phyloP scores from a whole-genome alignment of 2,329 filamentous ascomycete species.

The Penicillium sp. region DNA sequence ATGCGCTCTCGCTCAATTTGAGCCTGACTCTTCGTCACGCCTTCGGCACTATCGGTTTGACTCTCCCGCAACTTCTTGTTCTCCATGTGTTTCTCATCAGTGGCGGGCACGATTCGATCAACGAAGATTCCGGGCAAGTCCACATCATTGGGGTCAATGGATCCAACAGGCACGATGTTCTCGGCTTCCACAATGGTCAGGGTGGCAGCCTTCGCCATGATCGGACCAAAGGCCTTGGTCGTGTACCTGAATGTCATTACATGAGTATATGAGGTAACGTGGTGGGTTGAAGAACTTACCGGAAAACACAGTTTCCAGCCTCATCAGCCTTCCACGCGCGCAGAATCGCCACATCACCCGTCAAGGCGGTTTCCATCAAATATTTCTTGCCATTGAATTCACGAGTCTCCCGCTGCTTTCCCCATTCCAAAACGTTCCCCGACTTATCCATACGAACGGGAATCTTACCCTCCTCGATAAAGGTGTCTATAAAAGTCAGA shows the following conservation, averaged over 20 bases:
- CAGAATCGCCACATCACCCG: slow-evolving; percentile 74
- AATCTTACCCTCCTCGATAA: slow-evolving; percentile 42
- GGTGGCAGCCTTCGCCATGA: slow-evolving; percentile 79
- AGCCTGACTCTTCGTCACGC: slow-evolving; percentile 33
- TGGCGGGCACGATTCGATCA: slow-evolving; percentile 75
- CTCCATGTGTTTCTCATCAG: slow-evolving; percentile 70
- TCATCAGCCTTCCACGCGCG: slow-evolving; percentile 75
- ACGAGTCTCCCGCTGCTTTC: slow-evolving; percentile 66
- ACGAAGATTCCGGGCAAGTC: slow-evolving; percentile 82
- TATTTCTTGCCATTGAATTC: slow-evolving; percentile 72
- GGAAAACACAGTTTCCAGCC: slow-evolving; percentile 76
- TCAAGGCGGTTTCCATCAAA: slow-evolving; percentile 74
- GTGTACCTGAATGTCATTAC: slow-evolving; percentile 51
- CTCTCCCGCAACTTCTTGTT: slow-evolving; percentile 59
- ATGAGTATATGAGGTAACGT: neutral
- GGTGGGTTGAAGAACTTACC: slow-evolving; percentile 42
- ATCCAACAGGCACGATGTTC: slow-evolving; percentile 73
- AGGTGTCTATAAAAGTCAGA: slow-evolving; percentile 25
- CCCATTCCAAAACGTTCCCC: slow-evolving; percentile 72
- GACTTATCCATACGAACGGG: slow-evolving; percentile 80
- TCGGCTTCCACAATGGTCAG: slow-evolving; percentile 82
- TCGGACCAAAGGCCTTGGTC: slow-evolving; percentile 70
- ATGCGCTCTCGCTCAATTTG: slow-evolving; percentile 58
- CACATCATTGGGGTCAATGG: slow-evolving; percentile 70
- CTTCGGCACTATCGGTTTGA: slow-evolving; percentile 38